These are phyloP conservation scores for Moricandia moricandioides DNA, from an alignment of 345 rosid genomes.

Conservation along the genomic window DNA sequence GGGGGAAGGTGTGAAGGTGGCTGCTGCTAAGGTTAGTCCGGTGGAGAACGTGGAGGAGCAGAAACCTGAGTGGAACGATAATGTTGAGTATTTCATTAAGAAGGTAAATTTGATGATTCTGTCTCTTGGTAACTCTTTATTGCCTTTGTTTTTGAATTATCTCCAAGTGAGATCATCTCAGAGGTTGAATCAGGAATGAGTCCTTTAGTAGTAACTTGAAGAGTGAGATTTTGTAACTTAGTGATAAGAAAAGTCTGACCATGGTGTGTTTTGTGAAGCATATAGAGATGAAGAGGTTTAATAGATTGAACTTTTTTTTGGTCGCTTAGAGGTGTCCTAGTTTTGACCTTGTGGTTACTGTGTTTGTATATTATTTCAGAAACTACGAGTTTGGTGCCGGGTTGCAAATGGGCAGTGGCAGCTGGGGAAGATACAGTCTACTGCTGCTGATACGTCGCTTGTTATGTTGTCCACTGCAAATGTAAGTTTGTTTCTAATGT, in stretches of 20 bases:
- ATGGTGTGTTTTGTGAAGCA: not conserved
- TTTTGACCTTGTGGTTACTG: conserved; percentile 7
- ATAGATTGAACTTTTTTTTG: not conserved
- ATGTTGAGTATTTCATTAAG: conserved; percentile 72
- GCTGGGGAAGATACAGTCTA: conserved; percentile 72
- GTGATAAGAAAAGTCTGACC: not conserved
- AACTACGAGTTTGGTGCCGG: conserved; percentile 83
- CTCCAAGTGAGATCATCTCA: not conserved
- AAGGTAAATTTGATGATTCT: conserved; percentile 47
- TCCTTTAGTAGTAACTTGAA: not conserved
- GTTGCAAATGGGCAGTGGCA: conserved; percentile 62
- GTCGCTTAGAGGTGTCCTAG: conserved; percentile 8
- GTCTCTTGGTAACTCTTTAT: not conserved
- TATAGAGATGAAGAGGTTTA: not conserved
- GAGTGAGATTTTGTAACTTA: conserved; percentile 8
- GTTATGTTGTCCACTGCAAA: conserved; percentile 61
- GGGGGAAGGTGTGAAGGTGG: conserved; percentile 37
- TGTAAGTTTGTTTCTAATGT: conserved; percentile 43
- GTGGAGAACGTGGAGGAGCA: conserved; percentile 20
- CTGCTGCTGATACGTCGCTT: conserved; percentile 59
- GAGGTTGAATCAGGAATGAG: not conserved
- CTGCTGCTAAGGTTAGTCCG: conserved; percentile 12
- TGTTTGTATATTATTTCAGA: conserved; percentile 46
- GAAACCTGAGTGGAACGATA: conserved; percentile 60
- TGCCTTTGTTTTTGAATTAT: not conserved